Conservation (phyloP, 805 yeast species). For the Candida verbasci region DNA sequence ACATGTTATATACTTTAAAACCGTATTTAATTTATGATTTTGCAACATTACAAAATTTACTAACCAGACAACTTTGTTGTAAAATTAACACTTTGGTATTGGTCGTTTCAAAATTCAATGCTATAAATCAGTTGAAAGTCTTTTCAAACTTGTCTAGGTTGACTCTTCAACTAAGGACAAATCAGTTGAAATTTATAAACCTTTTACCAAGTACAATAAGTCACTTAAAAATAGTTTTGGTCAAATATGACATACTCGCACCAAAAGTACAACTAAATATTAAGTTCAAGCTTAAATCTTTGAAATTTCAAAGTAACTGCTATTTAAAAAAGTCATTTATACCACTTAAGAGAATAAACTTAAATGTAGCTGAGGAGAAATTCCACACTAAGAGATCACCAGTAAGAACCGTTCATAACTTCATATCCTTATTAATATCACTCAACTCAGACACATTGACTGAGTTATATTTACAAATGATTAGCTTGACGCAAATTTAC, state of each 20-base stretch:
- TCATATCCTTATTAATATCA: background rate
- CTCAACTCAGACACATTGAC: background rate
- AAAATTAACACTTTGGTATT: background rate
- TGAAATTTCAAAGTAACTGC: background rate
- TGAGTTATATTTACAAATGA: conserved; percentile 1
- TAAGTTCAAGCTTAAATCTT: background rate
- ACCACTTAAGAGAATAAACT: background rate
- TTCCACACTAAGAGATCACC: background rate
- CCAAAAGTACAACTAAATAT: background rate
- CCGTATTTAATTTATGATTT: conserved; percentile 6
- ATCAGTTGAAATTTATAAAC: background rate
- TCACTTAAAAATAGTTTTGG: conserved; percentile 2
- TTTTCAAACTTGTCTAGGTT: conserved; percentile 2
- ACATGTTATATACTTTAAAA: conserved; percentile 11
- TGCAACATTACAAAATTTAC: background rate
- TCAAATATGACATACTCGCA: background rate
- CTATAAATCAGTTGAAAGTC: background rate
- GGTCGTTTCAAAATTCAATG: background rate
- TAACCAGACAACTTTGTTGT: background rate
- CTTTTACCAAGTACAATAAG: conserved; percentile 4
- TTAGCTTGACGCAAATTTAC: conserved; percentile 3
- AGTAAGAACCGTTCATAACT: background rate
- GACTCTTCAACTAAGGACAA: conserved; percentile 1
- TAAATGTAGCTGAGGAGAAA: background rate
- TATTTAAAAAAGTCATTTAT: background rate